A percentile compares a stretch with the other conserved stretches of the same genome.
Evolutionary conservation across 2,329 filamentous ascomycete genomes (phyloP).

Genomic region (Epichloe sylvatica): DNA sequence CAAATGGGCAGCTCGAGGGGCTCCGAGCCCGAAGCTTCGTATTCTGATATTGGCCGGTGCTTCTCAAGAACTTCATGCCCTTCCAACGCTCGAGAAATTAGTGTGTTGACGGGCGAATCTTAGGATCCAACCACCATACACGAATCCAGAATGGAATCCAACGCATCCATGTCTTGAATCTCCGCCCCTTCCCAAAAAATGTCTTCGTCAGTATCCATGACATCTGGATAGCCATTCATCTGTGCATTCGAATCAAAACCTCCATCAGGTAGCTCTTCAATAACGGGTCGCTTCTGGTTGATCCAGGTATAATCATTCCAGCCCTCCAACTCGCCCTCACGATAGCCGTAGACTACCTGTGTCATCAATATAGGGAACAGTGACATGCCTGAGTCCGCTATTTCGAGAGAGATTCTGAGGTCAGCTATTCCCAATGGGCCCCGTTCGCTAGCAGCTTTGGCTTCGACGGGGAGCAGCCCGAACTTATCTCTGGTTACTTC

Average conservation of each 20-base stretch:
- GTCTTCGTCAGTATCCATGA: constrained; percentile 47
- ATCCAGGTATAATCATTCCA: constrained; percentile 47
- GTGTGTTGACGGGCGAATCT: not conserved
- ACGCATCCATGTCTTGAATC: constrained; percentile 32
- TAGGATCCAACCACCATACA: constrained; percentile 34
- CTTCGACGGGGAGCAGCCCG: constrained; percentile 68
- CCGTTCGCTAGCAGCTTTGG: constrained; percentile 58
- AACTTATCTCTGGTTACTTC: constrained; percentile 61
- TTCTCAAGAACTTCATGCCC: not conserved
- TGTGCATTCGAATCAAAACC: constrained; percentile 16
- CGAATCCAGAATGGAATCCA: constrained; percentile 45
- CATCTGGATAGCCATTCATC: constrained; percentile 37
- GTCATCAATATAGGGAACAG: constrained; percentile 65
- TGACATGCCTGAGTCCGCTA: constrained; percentile 62
- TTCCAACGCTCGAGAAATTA: not conserved
- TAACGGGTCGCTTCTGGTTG: constrained; percentile 21
- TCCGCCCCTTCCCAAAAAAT: constrained; percentile 50
- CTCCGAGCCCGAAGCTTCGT: not conserved
- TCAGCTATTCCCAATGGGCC: constrained; percentile 65
- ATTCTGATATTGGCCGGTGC: not conserved
- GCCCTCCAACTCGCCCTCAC: constrained; percentile 62
- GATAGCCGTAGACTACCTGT: constrained; percentile 54
- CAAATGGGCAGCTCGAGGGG: not conserved
- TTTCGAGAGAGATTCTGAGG: constrained; percentile 57
- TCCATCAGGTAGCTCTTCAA: constrained; percentile 15